Conservation (phyloP, 768 basidiomycete genomes). For the Cystobasidium onofrii region DNA sequence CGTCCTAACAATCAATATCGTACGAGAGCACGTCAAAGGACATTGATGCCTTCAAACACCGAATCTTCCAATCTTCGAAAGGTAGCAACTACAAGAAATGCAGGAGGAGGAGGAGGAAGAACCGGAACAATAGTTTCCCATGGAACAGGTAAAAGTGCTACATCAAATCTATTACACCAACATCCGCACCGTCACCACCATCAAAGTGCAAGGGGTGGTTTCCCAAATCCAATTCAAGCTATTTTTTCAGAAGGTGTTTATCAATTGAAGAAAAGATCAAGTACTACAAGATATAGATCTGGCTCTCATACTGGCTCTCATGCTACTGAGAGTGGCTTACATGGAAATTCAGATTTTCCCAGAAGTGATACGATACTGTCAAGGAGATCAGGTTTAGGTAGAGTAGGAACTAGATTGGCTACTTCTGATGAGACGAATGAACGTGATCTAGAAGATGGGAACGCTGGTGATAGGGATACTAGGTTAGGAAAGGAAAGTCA, state of each 20-base stretch:
- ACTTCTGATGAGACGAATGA: too few species aligned
- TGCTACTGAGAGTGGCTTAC: not conserved
- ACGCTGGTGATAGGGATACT: not conserved
- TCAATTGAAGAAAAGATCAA: conserved; percentile 14
- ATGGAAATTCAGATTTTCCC: not conserved
- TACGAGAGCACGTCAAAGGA: not conserved
- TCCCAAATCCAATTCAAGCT: conserved; percentile 10
- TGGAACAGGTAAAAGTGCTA: not conserved
- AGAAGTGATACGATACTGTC: too few species aligned
- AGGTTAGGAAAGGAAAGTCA: not conserved
- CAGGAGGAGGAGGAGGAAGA: too few species aligned
- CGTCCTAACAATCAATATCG: not conserved
- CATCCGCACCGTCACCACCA: not conserved
- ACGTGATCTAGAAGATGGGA: too few species aligned
- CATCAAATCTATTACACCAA: not conserved
- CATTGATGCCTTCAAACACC: not conserved
- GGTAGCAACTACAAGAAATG: not conserved
- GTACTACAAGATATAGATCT: not conserved
- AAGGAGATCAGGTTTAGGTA: too few species aligned
- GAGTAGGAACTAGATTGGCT: too few species aligned
- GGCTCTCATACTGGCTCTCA: not conserved
- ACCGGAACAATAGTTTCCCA: not conserved
- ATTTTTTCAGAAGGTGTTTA: not conserved
- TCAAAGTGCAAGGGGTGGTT: conserved; percentile 3
- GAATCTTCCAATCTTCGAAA: not conserved